phyloP scores from a whole-genome alignment of 2,329 filamentous ascomycete species.

The Calonectria pauciramosa region DNA sequence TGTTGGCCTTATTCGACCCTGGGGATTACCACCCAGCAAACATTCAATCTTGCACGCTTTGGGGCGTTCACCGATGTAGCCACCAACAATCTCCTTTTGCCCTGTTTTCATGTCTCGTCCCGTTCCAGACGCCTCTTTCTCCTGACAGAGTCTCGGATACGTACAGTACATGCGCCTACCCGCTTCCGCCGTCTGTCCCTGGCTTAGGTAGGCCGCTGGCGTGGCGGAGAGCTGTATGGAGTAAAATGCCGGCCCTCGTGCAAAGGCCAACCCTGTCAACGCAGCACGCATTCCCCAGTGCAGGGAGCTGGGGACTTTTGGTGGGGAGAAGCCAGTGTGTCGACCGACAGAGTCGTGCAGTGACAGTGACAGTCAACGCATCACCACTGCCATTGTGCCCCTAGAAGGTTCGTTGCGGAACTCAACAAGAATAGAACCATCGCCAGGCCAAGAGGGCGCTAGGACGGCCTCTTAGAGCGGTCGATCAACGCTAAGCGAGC shows the following conservation, averaged over 20 bases:
- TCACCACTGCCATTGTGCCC: background rate
- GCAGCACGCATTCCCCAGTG: slow-evolving; percentile 17
- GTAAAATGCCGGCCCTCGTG: slow-evolving; percentile 14
- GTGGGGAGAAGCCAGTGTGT: background rate
- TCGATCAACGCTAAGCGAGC: slow-evolving; percentile 47
- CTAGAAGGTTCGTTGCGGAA: background rate
- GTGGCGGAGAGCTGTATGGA: slow-evolving; percentile 20
- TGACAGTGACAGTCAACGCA: background rate
- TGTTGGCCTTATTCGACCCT: slow-evolving; percentile 9
- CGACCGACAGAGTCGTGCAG: background rate
- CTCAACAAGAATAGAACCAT: slow-evolving; percentile 21
- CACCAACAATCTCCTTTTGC: slow-evolving; percentile 10
- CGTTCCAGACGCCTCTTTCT: slow-evolving; percentile 1
- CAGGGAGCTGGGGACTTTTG: background rate
- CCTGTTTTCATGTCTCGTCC: background rate
- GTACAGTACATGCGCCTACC: slow-evolving; percentile 11
- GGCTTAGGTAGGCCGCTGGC: background rate
- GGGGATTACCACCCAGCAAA: background rate
- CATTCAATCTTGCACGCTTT: background rate
- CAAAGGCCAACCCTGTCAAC: slow-evolving; percentile 5
- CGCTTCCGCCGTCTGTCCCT: slow-evolving; percentile 9
- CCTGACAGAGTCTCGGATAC: slow-evolving; percentile 17
- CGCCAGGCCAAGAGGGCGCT: slow-evolving; percentile 36
- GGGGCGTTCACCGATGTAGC: background rate
- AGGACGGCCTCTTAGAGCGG: slow-evolving; percentile 42